phyloP scores from a whole-genome alignment of 495 filamentous ascomycete genomes.

The Penicillium flavigenum region DNA sequence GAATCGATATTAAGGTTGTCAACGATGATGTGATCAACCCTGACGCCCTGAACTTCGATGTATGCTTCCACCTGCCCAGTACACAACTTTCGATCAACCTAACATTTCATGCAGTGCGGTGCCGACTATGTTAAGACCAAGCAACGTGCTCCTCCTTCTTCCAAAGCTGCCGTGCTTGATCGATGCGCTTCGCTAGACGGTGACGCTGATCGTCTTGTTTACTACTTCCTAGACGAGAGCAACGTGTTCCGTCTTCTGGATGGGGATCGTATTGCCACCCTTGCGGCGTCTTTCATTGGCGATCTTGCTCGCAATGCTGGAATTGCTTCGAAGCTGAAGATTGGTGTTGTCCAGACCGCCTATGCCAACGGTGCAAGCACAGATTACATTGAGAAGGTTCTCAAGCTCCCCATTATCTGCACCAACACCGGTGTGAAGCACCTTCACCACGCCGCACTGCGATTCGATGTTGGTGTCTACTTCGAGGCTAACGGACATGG shows the following conservation, averaged over 20 bases:
- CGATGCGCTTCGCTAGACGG: conserved; percentile 93
- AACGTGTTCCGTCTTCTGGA: conserved; percentile 85
- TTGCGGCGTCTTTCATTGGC: conserved; percentile 90
- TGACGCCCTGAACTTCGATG: conserved; percentile 83
- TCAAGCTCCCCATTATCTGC: conserved; percentile 87
- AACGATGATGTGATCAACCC: conserved; percentile 90
- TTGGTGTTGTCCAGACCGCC: conserved; percentile 94
- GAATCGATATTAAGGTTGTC: conserved; percentile 77
- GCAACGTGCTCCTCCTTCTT: conserved; percentile 83
- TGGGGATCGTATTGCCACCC: conserved; percentile 93
- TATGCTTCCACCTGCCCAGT: conserved; percentile 36
- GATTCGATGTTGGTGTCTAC: conserved; percentile 93
- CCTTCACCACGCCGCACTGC: conserved; percentile 89
- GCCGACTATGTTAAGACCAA: conserved; percentile 97
- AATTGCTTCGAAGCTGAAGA: conserved; percentile 72
- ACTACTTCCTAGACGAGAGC: conserved; percentile 86
- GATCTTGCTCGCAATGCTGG: conserved; percentile 80
- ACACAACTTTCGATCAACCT: conserved; percentile 13
- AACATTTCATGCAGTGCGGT: conserved; percentile 63
- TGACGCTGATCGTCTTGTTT: conserved; percentile 92
- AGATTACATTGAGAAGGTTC: conserved; percentile 79
- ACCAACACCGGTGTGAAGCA: conserved; percentile 96
- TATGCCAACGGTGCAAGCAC: conserved; percentile 98
- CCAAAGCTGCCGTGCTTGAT: conserved; percentile 69
- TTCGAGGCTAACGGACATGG: conserved; percentile 99